Percentiles rank a stretch among this genome's conserved stretches.
Conservation (phyloP, 2,329 filamentous ascomycete species). For the Verticillium nubilum region DNA sequence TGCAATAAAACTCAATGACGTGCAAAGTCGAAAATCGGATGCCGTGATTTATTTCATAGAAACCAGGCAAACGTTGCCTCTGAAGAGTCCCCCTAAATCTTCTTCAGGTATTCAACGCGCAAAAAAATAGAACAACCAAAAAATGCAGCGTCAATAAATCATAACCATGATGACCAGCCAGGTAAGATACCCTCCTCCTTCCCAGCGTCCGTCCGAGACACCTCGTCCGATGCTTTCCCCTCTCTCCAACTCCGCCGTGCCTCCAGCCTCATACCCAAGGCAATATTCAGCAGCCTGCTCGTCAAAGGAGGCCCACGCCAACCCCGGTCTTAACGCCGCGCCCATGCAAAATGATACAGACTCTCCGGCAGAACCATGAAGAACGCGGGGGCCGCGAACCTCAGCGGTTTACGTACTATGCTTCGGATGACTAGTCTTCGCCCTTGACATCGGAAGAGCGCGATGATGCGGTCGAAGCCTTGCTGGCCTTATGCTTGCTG, state of each 20-base stretch:
- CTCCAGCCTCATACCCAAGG: not conserved
- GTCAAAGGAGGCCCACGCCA: not conserved
- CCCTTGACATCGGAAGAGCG: conserved; percentile 12
- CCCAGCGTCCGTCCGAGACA: not conserved
- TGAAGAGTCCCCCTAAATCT: not conserved
- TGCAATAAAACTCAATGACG: not conserved
- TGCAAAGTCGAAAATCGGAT: not conserved
- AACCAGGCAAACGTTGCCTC: not conserved
- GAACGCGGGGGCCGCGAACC: not conserved
- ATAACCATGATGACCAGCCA: not conserved
- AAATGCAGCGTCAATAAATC: not conserved
- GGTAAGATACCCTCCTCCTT: not conserved
- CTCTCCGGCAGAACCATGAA: not conserved
- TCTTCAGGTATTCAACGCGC: not conserved
- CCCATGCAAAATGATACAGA: conserved; percentile 3
- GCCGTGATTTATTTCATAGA: not conserved
- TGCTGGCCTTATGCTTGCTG: conserved; percentile 27
- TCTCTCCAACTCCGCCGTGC: not conserved
- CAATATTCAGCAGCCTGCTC: not conserved
- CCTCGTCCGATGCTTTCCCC: not conserved
- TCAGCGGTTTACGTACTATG: not conserved
- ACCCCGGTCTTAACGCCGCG: conserved; percentile 1
- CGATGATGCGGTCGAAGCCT: conserved; percentile 20
- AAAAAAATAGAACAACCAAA: not conserved
- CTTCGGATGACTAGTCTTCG: conserved; percentile 4